Evolutionary conservation across 2,329 filamentous ascomycete genomes (phyloP).

Genomic region (Phaeosphaeriaceae sp.): DNA sequence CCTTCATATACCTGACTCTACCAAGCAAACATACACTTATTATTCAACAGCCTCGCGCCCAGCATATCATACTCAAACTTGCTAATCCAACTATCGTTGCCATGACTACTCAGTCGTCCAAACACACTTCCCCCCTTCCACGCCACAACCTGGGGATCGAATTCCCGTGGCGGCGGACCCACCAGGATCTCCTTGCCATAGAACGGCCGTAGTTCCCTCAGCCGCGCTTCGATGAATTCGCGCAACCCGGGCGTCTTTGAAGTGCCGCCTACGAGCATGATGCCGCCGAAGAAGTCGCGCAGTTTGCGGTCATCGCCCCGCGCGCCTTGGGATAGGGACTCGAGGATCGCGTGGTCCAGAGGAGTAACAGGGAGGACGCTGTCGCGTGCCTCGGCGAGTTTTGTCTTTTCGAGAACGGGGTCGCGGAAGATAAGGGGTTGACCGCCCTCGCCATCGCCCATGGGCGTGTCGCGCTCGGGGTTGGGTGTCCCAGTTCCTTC

Average conservation of each 20-base stretch:
- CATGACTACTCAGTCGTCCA: conserved; percentile 79
- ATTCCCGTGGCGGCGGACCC: conserved; percentile 79
- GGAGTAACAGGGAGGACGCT: conserved; percentile 81
- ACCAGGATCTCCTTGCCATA: conserved; percentile 73
- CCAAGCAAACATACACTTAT: conserved; percentile 54
- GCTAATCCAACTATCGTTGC: conserved; percentile 94
- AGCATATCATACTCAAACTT: conserved; percentile 87
- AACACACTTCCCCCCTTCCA: conserved; percentile 99
- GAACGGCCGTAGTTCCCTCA: conserved; percentile 71
- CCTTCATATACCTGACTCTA: conserved; percentile 22
- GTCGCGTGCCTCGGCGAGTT: conserved; percentile 73
- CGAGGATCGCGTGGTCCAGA: conserved; percentile 88
- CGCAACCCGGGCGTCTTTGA: conserved; percentile 72
- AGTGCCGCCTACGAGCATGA: conserved; percentile 50
- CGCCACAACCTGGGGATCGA: conserved; percentile 95
- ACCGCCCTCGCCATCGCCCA: conserved; percentile 45
- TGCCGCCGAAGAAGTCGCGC: conserved; percentile 72
- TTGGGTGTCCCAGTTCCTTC: conserved; percentile 81
- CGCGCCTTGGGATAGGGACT: conserved; percentile 85
- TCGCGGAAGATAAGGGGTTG: conserved; percentile 50
- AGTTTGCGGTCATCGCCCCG: conserved; percentile 91
- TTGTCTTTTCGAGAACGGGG: conserved; percentile 58
- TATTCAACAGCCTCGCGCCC: conserved; percentile 76
- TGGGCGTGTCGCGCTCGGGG: conserved; percentile 56
- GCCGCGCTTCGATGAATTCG: conserved; percentile 80